phyloP scores from a whole-genome alignment of 129 eudicot species.

The Tagetes erecta region DNA sequence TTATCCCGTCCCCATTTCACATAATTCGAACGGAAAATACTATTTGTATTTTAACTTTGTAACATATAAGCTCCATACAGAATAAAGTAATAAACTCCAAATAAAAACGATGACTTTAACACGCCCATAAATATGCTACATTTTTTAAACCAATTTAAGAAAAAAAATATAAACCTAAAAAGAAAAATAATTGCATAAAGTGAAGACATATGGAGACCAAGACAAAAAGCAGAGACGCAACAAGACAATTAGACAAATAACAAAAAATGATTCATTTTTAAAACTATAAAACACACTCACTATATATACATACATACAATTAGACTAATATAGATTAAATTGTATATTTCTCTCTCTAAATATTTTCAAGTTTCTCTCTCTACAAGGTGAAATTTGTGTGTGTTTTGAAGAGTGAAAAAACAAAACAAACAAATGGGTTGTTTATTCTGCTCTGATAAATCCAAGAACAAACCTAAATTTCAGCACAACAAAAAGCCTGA shows the following conservation, averaged over 20 bases:
- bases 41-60: no score
- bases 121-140: background rate
- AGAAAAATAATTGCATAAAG: background rate
- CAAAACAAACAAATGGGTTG: slow-evolving; percentile 53
- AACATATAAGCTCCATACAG: background rate
- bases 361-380: slow-evolving; percentile 42
- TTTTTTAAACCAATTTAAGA: background rate
- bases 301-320: background rate
- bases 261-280: slow-evolving; percentile 34
- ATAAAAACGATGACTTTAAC: background rate
- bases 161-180: background rate
- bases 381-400: slow-evolving; percentile 28
- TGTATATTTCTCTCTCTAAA: slow-evolving; percentile 25
- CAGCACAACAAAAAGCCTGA: slow-evolving; percentile 48
- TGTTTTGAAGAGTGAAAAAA: slow-evolving; percentile 31
- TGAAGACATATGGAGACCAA: slow-evolving; percentile 28
- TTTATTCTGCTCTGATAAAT: slow-evolving; percentile 57
- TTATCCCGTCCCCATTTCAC: no score
- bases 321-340: no score
- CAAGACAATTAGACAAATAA: slow-evolving; percentile 44
- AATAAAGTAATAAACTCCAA: background rate
- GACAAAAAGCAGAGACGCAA: slow-evolving; percentile 38
- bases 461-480: slow-evolving; percentile 57
- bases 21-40: no score
- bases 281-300: slow-evolving; percentile 17